Percentiles rank a stretch among this genome's conserved stretches.
These are phyloP conservation scores for Botrytis hyacinthi DNA, from an alignment of 2,329 filamentous ascomycete species.

Conservation along the genomic window DNA sequence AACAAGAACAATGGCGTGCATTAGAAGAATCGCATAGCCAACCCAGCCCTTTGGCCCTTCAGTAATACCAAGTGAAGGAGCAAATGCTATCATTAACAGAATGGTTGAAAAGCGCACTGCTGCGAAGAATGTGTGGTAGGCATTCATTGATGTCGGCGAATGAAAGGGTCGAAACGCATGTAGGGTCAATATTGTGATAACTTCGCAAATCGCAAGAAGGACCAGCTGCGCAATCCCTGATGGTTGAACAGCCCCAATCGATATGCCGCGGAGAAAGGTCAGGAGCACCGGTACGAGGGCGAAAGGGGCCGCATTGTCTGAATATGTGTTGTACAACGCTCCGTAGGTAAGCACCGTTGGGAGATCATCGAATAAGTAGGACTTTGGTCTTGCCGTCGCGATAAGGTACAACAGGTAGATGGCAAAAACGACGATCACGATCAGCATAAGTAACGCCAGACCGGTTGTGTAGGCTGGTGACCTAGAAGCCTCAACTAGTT, in stretches of 20 bases:
- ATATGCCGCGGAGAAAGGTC: conserved; percentile 81
- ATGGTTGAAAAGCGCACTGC: conserved; percentile 72
- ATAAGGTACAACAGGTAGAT: conserved; percentile 81
- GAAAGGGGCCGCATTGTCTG: conserved; percentile 87
- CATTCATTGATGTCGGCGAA: conserved; percentile 92
- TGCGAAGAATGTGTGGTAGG: conserved; percentile 86
- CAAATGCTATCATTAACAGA: conserved; percentile 77
- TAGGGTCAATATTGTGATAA: conserved; percentile 82
- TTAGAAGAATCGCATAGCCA: conserved; percentile 82
- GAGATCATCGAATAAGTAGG: conserved; percentile 89
- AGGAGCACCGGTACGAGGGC: conserved; percentile 83
- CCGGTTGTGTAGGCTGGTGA: conserved; percentile 71
- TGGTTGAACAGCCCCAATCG: conserved; percentile 87
- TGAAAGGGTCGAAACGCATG: conserved; percentile 90
- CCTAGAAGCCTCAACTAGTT: conserved; percentile 70
- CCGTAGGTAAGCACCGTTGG: conserved; percentile 87
- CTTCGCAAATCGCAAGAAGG: conserved; percentile 88
- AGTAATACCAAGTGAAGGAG: conserved; percentile 74
- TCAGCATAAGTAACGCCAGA: conserved; percentile 71
- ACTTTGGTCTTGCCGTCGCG: conserved; percentile 74
- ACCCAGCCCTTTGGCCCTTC: conserved; percentile 89
- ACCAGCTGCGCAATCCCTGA: conserved; percentile 93
- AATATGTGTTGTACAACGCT: conserved; percentile 95
- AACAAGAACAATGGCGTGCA: conserved; percentile 81
- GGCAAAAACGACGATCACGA: conserved; percentile 70